Percentiles rank a stretch among this genome's conserved stretches.
Conservation (phyloP, 2,329 filamentous ascomycete species). For the Dissoconium aciculare region DNA sequence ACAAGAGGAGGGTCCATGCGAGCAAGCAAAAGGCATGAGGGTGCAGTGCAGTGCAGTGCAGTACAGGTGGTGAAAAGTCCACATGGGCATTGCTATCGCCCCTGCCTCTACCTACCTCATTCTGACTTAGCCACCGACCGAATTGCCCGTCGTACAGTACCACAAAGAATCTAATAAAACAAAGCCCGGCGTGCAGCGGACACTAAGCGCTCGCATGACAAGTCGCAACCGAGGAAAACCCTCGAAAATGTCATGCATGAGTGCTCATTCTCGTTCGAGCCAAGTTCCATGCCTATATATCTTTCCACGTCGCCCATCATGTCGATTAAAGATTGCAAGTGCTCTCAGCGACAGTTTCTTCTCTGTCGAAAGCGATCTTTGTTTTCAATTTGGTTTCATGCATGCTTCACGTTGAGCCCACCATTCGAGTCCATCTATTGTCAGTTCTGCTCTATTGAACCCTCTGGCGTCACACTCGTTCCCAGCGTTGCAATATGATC, state of each 20-base stretch:
- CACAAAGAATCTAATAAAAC: slow-evolving; percentile 10
- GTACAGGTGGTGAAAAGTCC: slow-evolving; percentile 2
- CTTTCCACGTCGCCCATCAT: slow-evolving; percentile 15
- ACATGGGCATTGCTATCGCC: slow-evolving; percentile 4
- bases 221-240: slow-evolving; percentile 15
- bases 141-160: not conserved
- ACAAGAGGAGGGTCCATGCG: slow-evolving; percentile 10
- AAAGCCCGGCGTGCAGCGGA: slow-evolving; percentile 13
- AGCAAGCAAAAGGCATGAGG: slow-evolving; percentile 1
- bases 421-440: slow-evolving; percentile 12
- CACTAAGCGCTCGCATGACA: slow-evolving; percentile 22
- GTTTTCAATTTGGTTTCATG: slow-evolving; percentile 11
- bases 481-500: slow-evolving; percentile 21
- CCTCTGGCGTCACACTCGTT: slow-evolving; percentile 20
- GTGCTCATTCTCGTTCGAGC: slow-evolving; percentile 9
- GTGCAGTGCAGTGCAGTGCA: not conserved
- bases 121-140: not conserved
- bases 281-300: slow-evolving; percentile 15
- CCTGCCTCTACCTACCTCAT: not conserved
- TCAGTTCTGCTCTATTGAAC: too few relatives aligned
- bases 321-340: too few relatives aligned
- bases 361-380: too few relatives aligned
- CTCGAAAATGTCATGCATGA: slow-evolving; percentile 2
- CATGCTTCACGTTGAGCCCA: slow-evolving; percentile 19
- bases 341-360: too few relatives aligned